A percentile compares a stretch with the other conserved stretches of the same genome.
These are phyloP conservation scores for Suillus variegatus DNA, from an alignment of 768 basidiomycete species.

Conservation along the genomic window DNA sequence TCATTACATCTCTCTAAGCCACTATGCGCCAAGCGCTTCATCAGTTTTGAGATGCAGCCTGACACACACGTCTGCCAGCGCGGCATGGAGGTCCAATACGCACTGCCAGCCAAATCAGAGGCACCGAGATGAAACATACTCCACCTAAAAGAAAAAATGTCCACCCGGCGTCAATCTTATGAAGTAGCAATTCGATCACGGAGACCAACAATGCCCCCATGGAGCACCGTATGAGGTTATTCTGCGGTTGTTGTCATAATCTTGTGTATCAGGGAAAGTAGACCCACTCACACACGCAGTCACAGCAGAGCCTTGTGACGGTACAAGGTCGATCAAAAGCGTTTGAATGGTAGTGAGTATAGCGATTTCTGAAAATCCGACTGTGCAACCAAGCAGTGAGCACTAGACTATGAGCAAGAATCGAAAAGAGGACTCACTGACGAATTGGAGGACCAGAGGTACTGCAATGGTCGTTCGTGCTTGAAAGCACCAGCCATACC, in stretches of 20 bases:
- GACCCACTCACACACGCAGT: conserved; percentile 59
- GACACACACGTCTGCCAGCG: conserved; percentile 24
- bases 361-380: conserved; percentile 46
- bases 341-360: conserved; percentile 58
- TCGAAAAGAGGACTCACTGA: conserved; percentile 28
- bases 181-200: conserved; percentile 58
- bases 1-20: not conserved
- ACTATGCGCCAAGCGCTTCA: too few species aligned
- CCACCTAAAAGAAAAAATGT: conserved; percentile 62
- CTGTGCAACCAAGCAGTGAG: conserved; percentile 29
- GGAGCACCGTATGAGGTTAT: conserved; percentile 63
- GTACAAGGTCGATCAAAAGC: conserved; percentile 60
- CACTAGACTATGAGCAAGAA: not conserved
- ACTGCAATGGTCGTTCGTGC: conserved; percentile 45
- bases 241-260: conserved; percentile 40
- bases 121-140: conserved; percentile 39
- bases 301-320: conserved; percentile 57
- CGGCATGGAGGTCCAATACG: conserved; percentile 55
- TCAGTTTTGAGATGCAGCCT: not conserved
- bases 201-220: conserved; percentile 60
- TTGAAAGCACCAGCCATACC: conserved; percentile 59
- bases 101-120: conserved; percentile 50
- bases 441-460: conserved; percentile 47
- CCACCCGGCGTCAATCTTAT: conserved; percentile 58
- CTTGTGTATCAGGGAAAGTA: not conserved